Evolutionary conservation across 495 filamentous ascomycete genomes (phyloP), one percentile per base, ranked within the genome.

Genomic region (Penicillium taxi): DNA sequence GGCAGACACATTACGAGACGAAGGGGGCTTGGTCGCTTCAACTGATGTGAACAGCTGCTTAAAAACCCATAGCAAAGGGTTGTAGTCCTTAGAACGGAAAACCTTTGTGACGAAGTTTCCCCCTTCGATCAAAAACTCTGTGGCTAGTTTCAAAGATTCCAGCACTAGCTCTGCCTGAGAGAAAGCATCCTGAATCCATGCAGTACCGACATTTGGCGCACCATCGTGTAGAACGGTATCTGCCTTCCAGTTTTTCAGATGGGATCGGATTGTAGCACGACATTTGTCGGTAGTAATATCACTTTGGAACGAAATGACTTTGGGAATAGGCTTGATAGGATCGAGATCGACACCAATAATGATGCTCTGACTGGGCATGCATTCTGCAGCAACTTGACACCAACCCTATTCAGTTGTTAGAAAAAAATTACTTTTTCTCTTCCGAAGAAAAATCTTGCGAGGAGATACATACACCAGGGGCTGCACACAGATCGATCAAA

Each of bases 271-370:
- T 2, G 84, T 95, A n/a, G 88, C 78, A 33, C 90, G 76, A 57
- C 91, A 96, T 59, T 95, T 94, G 45, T 96, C 89, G 28, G 86
- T 94, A 0, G 91, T 96, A 55, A 99, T 99, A 64, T 99, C 91
- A 68, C 82, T 83, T 60, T 99, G 91, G 70, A 99, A 96, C 32
- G 84, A 83, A 37, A 94, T 96, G 43, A 82, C 81, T 62, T 81
- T 81, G 26, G 91, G 85, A 42, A 99, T 96, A 2, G 93, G 72
- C 50, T 96, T 96, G 59, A 99, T 99, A 5, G 91, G 93, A 4
- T 87, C 74, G 9, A 99, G 72, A 72, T 99, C 91, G 55, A 96
- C 87, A 54, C 86, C 91, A 44, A 99, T 71, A 47, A 99, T 95
- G 37, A 96, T 73, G 59, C 81, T 86, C 56, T 84, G 84, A 21